Evolutionary conservation across 352 stramenopile species (phyloP).

Genomic region (Phytopythium aichiense): DNA sequence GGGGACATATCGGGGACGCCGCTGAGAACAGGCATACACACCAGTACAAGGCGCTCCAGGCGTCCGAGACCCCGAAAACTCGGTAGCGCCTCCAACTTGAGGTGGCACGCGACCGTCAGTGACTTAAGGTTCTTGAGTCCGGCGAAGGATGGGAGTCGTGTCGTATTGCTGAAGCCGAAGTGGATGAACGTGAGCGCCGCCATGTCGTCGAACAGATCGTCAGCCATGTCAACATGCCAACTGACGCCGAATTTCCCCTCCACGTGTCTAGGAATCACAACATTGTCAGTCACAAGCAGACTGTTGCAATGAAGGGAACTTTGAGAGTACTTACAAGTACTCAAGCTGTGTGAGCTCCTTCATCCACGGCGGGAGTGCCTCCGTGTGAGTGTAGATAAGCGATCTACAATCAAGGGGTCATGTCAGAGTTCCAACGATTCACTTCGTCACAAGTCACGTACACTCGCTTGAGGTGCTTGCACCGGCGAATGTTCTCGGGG

Average conservation of each 20-base stretch:
- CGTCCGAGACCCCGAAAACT: neutral
- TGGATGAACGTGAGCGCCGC: conserved; percentile 31
- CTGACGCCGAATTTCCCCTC: conserved; percentile 3
- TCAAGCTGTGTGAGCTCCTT: conserved; percentile 29
- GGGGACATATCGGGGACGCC: conserved; percentile 9
- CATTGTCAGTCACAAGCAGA: neutral
- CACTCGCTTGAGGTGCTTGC: conserved; percentile 22
- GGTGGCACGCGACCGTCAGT: neutral
- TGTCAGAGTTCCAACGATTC: neutral
- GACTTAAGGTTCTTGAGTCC: conserved; percentile 5
- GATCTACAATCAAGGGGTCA: conserved; percentile 14
- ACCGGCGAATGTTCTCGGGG: conserved; percentile 17
- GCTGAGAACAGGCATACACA: neutral
- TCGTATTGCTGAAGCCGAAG: conserved; percentile 9
- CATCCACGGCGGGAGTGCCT: conserved; percentile 28
- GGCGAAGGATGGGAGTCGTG: neutral
- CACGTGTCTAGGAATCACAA: conserved; percentile 3
- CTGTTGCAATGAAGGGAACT: neutral
- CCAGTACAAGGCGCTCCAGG: neutral
- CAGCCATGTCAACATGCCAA: conserved; percentile 8
- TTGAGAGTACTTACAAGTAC: conserved; percentile 20
- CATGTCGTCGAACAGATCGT: conserved; percentile 34
- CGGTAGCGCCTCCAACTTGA: neutral
- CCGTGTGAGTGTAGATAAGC: conserved; percentile 35
- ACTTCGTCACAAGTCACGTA: conserved; percentile 6